A percentile compares a stretch with the other conserved stretches of the same genome.
phyloP scores from a whole-genome alignment of 2,329 filamentous ascomycete species.

The Amesomyces nigricolor region DNA sequence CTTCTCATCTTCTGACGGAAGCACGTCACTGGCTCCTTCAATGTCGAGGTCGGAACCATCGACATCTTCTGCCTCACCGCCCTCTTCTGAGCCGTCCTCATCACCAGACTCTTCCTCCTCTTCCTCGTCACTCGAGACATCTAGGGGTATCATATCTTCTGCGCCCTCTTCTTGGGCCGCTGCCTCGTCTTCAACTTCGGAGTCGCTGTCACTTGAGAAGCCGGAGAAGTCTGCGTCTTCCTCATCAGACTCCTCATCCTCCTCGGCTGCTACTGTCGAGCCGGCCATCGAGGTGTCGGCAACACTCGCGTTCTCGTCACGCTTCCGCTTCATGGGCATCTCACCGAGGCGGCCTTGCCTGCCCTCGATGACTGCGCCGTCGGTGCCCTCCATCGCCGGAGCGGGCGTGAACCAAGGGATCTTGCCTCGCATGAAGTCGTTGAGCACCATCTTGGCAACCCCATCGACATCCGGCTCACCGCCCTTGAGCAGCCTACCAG shows the following conservation, averaged over 20 bases:
- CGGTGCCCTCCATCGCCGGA: conserved; percentile 52
- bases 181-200: conserved; percentile 19
- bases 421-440: conserved; percentile 91
- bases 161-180: conserved; percentile 37
- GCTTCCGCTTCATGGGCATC: conserved; percentile 76
- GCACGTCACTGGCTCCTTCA: conserved; percentile 22
- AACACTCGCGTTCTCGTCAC: conserved; percentile 46
- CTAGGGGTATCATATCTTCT: conserved; percentile 44
- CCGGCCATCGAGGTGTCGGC: conserved; percentile 33
- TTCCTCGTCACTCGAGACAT: conserved; percentile 32
- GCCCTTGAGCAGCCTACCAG: conserved; percentile 77
- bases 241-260: conserved; percentile 26
- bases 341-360: conserved; percentile 76
- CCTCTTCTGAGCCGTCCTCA: conserved; percentile 39
- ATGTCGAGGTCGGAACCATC: conserved; percentile 20
- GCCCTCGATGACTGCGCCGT: conserved; percentile 54
- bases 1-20: conserved; percentile 22
- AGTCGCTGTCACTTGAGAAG: conserved; percentile 42
- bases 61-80: conserved; percentile 34
- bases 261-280: conserved; percentile 24
- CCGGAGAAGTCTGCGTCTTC: conserved; percentile 43
- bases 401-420: conserved; percentile 93
- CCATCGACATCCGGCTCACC: conserved; percentile 95
- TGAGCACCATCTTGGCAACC: conserved; percentile 93
- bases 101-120: conserved; percentile 37